These are phyloP conservation scores for Pleochaeta shiraiana DNA, from an alignment of 2,329 filamentous ascomycete genomes.

Conservation along the genomic window DNA sequence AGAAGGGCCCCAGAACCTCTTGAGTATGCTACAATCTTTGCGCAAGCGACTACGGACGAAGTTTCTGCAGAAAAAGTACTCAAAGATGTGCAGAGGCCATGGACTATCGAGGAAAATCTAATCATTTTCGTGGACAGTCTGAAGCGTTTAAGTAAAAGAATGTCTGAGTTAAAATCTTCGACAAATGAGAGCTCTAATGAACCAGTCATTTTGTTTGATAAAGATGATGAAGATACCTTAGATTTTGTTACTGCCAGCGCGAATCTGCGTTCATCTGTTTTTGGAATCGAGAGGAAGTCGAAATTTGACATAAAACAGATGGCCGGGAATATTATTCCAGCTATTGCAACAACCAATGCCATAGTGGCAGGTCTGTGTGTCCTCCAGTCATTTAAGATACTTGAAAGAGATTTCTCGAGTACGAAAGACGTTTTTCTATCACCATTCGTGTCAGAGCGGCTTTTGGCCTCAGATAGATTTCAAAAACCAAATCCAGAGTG, in stretches of 20 bases:
- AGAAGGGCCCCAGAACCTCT: conserved; percentile 53
- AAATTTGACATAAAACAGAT: conserved; percentile 98
- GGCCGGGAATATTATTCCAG: conserved; percentile 97
- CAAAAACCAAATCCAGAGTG: conserved; percentile 58
- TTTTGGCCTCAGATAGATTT: conserved; percentile 34
- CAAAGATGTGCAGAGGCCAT: conserved; percentile 49
- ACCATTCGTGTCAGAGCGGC: conserved; percentile 34
- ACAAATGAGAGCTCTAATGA: conserved; percentile 26
- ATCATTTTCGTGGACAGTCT: conserved; percentile 69
- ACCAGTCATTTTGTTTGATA: conserved; percentile 67
- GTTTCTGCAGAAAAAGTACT: conserved; percentile 26
- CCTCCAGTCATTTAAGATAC: conserved; percentile 75
- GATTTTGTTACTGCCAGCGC: conserved; percentile 86
- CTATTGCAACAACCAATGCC: conserved; percentile 94
- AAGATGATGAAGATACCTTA: conserved; percentile 85
- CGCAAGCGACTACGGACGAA: conserved; percentile 19
- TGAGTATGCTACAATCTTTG: conserved; percentile 39
- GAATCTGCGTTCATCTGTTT: conserved; percentile 75
- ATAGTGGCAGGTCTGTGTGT: conserved; percentile 89
- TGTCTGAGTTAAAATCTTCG: conserved; percentile 37
- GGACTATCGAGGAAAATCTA: conserved; percentile 69
- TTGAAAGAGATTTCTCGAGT: conserved; percentile 46
- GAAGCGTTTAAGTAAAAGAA: conserved; percentile 49
- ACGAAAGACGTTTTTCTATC: conserved; percentile 75
- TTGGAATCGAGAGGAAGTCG: conserved; percentile 69